Conservation (phyloP, 139 green algal species). For the Gonium pectorale region DNA sequence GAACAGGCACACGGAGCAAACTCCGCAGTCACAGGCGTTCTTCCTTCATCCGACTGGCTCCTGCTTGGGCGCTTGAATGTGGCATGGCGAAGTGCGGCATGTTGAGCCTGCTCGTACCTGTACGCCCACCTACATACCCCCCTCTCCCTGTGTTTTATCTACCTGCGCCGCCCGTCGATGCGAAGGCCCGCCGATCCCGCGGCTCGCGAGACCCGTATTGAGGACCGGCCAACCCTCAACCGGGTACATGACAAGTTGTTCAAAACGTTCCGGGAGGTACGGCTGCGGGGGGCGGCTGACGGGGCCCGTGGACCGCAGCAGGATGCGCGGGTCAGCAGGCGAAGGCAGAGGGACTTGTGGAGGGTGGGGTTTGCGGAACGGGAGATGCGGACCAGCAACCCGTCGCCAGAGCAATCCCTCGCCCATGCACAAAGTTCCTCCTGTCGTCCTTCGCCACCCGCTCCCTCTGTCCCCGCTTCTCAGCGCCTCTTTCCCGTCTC, state of each 20-base stretch:
- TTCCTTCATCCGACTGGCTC: no score
- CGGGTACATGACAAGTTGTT: slow-evolving; percentile 48
- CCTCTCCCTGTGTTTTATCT: neutral
- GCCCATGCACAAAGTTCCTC: neutral
- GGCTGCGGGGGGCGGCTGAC: neutral
- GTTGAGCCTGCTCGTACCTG: no score
- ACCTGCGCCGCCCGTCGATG: neutral
- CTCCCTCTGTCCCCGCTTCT: no score
- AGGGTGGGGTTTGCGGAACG: no score
- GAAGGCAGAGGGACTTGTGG: neutral
- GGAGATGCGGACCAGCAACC: neutral
- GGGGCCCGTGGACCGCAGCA: neutral
- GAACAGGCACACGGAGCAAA: no score
- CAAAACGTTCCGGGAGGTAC: slow-evolving; percentile 13
- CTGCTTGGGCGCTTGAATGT: no score
- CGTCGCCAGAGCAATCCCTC: neutral
- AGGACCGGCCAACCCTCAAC: slow-evolving; percentile 16
- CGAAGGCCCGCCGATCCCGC: neutral
- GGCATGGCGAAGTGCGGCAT: no score
- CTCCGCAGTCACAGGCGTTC: no score
- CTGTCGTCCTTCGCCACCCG: no score
- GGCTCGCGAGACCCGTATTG: neutral
- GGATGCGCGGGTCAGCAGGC: neutral
- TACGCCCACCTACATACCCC: neutral
- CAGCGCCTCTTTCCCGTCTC: no score